Evolutionary conservation across 2,329 filamentous ascomycete genomes (phyloP).

Genomic region (Triangularia setosa): DNA sequence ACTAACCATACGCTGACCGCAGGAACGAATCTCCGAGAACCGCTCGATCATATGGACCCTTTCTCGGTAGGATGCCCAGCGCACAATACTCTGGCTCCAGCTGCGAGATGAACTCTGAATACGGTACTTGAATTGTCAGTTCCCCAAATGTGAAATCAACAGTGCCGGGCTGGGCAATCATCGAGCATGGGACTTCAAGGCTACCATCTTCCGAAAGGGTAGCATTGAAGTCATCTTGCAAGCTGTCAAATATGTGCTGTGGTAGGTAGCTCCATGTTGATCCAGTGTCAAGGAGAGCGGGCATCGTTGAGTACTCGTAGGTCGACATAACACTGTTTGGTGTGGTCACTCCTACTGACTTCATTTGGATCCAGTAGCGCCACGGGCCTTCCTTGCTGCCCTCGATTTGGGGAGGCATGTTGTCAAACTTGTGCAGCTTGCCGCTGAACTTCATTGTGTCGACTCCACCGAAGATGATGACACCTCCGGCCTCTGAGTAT

Average conservation of each 20-base stretch:
- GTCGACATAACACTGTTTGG: constrained; percentile 33
- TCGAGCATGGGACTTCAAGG: constrained; percentile 38
- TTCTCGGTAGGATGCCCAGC: constrained; percentile 43
- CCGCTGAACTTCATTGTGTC: constrained; percentile 62
- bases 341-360: constrained; percentile 39
- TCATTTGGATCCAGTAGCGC: constrained; percentile 48
- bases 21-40: constrained; percentile 54
- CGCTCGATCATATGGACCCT: constrained; percentile 35
- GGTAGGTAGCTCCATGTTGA: constrained; percentile 65
- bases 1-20: constrained; percentile 43
- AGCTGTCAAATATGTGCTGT: constrained; percentile 44
- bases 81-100: constrained; percentile 37
- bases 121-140: constrained; percentile 45
- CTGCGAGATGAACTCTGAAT: constrained; percentile 44
- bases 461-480: constrained; percentile 63
- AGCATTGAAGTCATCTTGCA: constrained; percentile 48
- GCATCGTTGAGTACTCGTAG: constrained; percentile 37
- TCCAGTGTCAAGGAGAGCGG: constrained; percentile 66
- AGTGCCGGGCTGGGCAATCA: constrained; percentile 36
- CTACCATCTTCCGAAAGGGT: constrained; percentile 7
- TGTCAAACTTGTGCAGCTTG: constrained; percentile 54
- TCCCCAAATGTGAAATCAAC: constrained; percentile 48
- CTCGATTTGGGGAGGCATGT: constrained; percentile 51
- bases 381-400: constrained; percentile 39
- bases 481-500: constrained; percentile 49